Base-by-base conservation (phyloP, 768 basidiomycete genomes). In the Phaeotremella skinneri region DNA sequence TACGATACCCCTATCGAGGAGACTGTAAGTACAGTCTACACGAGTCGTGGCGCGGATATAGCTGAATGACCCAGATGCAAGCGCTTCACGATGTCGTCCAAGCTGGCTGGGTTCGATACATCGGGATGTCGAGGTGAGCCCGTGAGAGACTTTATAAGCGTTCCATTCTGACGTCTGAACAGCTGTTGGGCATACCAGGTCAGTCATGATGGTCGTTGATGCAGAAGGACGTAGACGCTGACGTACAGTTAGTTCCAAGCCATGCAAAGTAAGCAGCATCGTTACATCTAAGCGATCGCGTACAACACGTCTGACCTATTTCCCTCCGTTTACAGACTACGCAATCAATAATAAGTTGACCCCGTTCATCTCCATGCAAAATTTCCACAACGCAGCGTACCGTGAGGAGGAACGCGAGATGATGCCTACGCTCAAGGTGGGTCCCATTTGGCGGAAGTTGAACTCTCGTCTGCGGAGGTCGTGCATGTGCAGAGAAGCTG, bases 311-410 rank as follows among this genome's bases (percentile, higher is more conserved):
- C n/a, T n/a, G n/a, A n/a, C n/a, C n/a, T n/a, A n/a, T n/a, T n/a
- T n/a, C n/a, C n/a, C n/a, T n/a, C n/a, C 27, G 5, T 29, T 51
- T 4, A 5, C 20, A 73, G 85, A 84, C 70, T 85, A 85, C 61
- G 85, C 85, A 0, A 83, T 85, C 58, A 76, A 79, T 53, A 82
- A 87, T 71, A 79, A 79, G 2, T 83, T 83, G 80, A 83, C 83
- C 7, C 80, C 78, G 58, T 86, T 87, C 75, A 84, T 86, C 68
- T 83, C 82, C 0, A 84, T 86, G 85, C 85, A 87, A 68, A 86
- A 86, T 68, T 83, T 84, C 60, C 82, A 87, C 72, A 85, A 79
- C 59, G 72, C 85, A 13, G 62, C 82, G 4, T 87, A 87, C 61
- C 79, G 85, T 7, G 86, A 87, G 70, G 72, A 73, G 56, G 72